Evolutionary conservation across 352 stramenopile genomes (phyloP), one percentile per base, ranked within the genome.

Genomic region (Globisporangium splendens): DNA sequence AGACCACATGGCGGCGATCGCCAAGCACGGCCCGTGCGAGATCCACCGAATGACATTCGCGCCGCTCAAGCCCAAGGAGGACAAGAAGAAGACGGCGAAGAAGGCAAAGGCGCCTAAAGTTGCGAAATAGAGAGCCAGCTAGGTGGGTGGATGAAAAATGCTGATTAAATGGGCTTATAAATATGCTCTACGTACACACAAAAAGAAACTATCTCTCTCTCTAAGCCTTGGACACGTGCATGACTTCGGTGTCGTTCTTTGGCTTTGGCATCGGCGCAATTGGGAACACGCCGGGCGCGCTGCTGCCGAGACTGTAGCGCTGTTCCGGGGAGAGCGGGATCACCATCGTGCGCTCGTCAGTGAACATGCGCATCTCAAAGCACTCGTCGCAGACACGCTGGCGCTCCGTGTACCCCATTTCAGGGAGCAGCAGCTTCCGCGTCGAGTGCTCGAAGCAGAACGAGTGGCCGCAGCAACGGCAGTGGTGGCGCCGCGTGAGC

Each of bases 41-140:
- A 98, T 99, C 56, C 96, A 99, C 81, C 84, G 97, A 47, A 87
- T 96, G 69, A 98, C 96, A 0, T 99, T 99, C 78, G 95, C 93
- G 8, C 96, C 96, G 18, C 70, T 99, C 38, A 98, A 98, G 61
- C 62, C 64, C 12, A 89, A 86, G 56, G 71, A 63, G 4, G 52
- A 51, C 11, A 82, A 70, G 54, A 64, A 65, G 39, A 53, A 42
- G 46, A 47, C 38, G 0, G 62, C 65, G 17, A 42, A 21, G 5
- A 68, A 55, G 52, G n/a, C n/a, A n/a, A n/a, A n/a, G n/a, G n/a
- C n/a, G n/a, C 56, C 24, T 39, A 62, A 68, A 50, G 62, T 46
- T 43, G 14, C 38, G 1, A 60, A 50, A 51, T 56, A 48, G 56
- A 55, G 38, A 62, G n/a, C 28, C 28, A 35, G n/a, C n/a, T n/a